Evolutionary conservation across 306 rosid genomes (phyloP).

Genomic region (Casuarina equisetifolia): DNA sequence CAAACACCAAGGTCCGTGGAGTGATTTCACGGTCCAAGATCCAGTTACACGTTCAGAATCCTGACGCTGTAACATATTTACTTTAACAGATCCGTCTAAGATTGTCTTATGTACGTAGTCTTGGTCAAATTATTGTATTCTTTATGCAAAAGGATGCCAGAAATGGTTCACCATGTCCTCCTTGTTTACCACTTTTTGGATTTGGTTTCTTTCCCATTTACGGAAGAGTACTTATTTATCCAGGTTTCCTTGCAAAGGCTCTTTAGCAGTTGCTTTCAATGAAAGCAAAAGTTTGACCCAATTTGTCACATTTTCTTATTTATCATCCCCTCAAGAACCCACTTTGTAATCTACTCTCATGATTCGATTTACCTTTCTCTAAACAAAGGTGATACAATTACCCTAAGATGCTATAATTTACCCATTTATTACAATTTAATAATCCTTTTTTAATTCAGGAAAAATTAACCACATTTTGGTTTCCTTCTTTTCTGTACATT

Average conservation of each 20-base stretch:
- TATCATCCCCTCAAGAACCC: slow-evolving; percentile 35
- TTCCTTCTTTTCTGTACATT: neutral
- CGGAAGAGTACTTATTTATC: slow-evolving; percentile 72
- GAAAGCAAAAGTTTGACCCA: slow-evolving; percentile 83
- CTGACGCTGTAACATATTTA: too few species aligned
- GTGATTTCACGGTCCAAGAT: too few species aligned
- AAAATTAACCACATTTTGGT: neutral
- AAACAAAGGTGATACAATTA: neutral
- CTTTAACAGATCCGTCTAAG: slow-evolving; percentile 31
- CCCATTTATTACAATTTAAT: neutral
- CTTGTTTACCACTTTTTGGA: slow-evolving; percentile 51
- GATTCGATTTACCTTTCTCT: slow-evolving; percentile 41
- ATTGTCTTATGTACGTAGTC: slow-evolving; percentile 39
- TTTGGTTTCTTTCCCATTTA: slow-evolving; percentile 67
- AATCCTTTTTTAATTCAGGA: neutral
- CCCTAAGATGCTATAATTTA: slow-evolving; percentile 4
- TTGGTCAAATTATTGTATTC: slow-evolving; percentile 17
- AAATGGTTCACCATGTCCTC: slow-evolving; percentile 46
- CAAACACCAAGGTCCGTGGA: too few species aligned
- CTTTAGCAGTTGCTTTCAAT: slow-evolving; percentile 82
- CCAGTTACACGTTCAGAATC: too few species aligned
- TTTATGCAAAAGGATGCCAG: slow-evolving; percentile 29
- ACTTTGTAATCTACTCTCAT: slow-evolving; percentile 25
- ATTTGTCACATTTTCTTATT: slow-evolving; percentile 27
- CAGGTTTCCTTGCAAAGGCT: slow-evolving; percentile 61